These are phyloP conservation scores for Dactylorhiza incarnata DNA, from an alignment of 106 monocot species.

Conservation along the genomic window DNA sequence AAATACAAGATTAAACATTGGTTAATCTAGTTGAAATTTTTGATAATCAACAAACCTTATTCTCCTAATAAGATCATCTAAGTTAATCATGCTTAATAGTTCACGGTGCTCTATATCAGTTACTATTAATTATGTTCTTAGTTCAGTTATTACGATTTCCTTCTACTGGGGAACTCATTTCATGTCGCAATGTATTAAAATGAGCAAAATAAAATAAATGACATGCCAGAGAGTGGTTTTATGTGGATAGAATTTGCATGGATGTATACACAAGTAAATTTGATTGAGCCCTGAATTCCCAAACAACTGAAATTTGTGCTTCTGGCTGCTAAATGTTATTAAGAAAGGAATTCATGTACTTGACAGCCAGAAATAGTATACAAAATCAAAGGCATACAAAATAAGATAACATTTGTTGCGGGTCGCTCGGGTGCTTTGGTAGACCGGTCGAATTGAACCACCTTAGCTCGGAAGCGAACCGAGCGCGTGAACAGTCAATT, in stretches of 20 bases:
- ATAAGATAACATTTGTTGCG: no score
- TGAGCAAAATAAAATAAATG: neutral
- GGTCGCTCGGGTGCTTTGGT: no score
- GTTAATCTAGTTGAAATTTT: neutral
- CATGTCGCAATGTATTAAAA: neutral
- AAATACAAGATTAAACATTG: neutral
- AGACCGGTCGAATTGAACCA: no score
- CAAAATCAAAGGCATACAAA: no score
- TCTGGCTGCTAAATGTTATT: no score
- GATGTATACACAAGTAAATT: slow-evolving; percentile 68
- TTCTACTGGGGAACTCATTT: slow-evolving; percentile 50
- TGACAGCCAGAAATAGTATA: no score
- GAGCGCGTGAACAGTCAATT: no score
- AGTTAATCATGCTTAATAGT: slow-evolving; percentile 61
- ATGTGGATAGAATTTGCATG: neutral
- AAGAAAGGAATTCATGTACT: no score
- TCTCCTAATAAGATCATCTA: slow-evolving; percentile 57
- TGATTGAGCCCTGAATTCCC: slow-evolving; percentile 75
- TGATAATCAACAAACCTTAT: slow-evolving; percentile 44
- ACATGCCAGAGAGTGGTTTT: neutral
- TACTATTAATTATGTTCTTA: slow-evolving; percentile 74
- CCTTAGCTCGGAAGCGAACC: no score
- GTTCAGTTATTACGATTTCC: slow-evolving; percentile 80
- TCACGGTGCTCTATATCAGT: slow-evolving; percentile 78
- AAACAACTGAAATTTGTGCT: slow-evolving; percentile 57